Evolutionary conservation across 352 stramenopile species (phyloP).

Genomic region (Globisporangium heterothallicum): DNA sequence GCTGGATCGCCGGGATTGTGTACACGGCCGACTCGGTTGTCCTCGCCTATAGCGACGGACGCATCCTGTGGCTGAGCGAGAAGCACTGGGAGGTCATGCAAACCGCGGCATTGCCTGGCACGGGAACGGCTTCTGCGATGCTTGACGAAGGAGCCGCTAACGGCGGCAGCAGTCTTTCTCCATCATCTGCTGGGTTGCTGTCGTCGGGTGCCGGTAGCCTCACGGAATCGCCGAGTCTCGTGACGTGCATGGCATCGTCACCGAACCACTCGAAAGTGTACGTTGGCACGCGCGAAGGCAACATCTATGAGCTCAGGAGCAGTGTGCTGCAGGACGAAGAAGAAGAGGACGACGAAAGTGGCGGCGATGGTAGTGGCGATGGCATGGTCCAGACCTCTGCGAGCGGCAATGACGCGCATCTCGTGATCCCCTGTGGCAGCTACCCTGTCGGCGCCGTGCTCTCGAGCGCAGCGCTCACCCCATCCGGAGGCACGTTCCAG

Average conservation of each 20-base stretch:
- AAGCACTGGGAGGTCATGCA: constrained; percentile 39
- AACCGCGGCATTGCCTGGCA: constrained; percentile 22
- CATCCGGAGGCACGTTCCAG: constrained; percentile 38
- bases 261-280: constrained; percentile 55
- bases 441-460: constrained; percentile 49
- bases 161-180: too few relatives aligned
- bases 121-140: not conserved
- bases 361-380: too few relatives aligned
- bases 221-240: not conserved
- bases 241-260: constrained; percentile 38
- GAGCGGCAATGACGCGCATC: constrained; percentile 15
- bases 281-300: constrained; percentile 43
- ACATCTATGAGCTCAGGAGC: constrained; percentile 64
- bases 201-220: too few relatives aligned
- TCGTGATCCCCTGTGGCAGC: constrained; percentile 39
- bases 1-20: constrained; percentile 39
- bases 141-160: too few relatives aligned
- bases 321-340: constrained; percentile 48
- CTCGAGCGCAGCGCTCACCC: constrained; percentile 43
- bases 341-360: constrained; percentile 51
- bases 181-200: too few relatives aligned
- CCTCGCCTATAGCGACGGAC: constrained; percentile 41
- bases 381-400: too few relatives aligned
- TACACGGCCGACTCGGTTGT: constrained; percentile 49
- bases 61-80: constrained; percentile 42